Evolutionary conservation across 1,139 yeast genomes (phyloP).

Genomic region (Nakaseomyces bracarensis): DNA sequence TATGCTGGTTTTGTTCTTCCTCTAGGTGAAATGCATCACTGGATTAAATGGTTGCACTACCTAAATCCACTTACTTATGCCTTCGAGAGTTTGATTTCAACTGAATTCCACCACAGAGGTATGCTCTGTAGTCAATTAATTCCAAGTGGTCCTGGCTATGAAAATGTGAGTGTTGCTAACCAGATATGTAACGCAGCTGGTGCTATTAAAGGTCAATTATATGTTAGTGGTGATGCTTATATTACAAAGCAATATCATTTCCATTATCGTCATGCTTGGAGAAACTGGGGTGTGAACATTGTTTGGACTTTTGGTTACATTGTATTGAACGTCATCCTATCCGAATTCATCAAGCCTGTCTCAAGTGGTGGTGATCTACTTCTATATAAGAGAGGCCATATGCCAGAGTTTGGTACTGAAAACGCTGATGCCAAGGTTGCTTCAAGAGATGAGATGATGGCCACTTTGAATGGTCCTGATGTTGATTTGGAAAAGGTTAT

Average conservation of each 20-base stretch:
- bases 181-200: conserved; percentile 45
- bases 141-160: conserved; percentile 50
- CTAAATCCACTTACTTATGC: conserved; percentile 51
- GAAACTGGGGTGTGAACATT: conserved; percentile 53
- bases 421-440: conserved; percentile 39
- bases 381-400: conserved; percentile 46
- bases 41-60: conserved; percentile 57
- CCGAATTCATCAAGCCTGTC: conserved; percentile 46
- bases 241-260: conserved; percentile 35
- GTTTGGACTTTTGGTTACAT: conserved; percentile 48
- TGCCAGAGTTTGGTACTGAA: conserved; percentile 39
- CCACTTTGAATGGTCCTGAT: conserved; percentile 36
- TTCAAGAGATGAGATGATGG: conserved; percentile 38
- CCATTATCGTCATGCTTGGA: conserved; percentile 50
- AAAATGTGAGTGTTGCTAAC: conserved; percentile 34
- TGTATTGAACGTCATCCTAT: conserved; percentile 39
- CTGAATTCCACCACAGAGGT: conserved; percentile 46
- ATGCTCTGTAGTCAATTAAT: conserved; percentile 42
- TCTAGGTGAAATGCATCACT: conserved; percentile 49
- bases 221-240: conserved; percentile 45
- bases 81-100: conserved; percentile 49
- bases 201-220: conserved; percentile 38
- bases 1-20: conserved; percentile 57
- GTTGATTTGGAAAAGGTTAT: conserved; percentile 35
- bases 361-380: conserved; percentile 52